Evolutionary conservation across 768 basidiomycete genomes (phyloP).

Genomic region (Auricularia auricula-judae): DNA sequence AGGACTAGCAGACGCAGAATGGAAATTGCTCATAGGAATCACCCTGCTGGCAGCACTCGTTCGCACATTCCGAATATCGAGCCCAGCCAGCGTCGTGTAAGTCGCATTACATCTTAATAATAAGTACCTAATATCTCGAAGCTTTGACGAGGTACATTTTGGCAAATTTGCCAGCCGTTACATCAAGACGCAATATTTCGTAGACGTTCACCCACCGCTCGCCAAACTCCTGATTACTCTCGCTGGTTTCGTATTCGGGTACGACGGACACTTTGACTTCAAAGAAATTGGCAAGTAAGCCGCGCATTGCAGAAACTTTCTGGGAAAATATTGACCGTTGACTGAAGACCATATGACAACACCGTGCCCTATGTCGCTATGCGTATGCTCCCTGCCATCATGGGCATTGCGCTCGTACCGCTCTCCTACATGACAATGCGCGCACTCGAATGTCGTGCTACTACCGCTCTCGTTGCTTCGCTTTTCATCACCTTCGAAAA

Average conservation of each 20-base stretch:
- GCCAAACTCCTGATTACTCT: constrained; percentile 94
- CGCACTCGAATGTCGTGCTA: constrained; percentile 81
- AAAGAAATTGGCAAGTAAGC: constrained; percentile 91
- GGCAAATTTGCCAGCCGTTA: constrained; percentile 94
- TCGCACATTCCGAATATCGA: constrained; percentile 75
- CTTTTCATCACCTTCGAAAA: constrained; percentile 96
- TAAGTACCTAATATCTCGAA: not conserved
- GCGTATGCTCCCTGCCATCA: constrained; percentile 85
- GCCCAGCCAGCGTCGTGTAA: constrained; percentile 87
- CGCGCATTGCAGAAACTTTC: not conserved
- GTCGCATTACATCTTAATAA: constrained; percentile 20
- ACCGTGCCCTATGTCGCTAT: constrained; percentile 92
- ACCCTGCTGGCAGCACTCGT: constrained; percentile 65
- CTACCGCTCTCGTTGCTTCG: constrained; percentile 83
- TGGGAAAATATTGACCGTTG: not conserved
- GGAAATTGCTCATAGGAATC: constrained; percentile 58
- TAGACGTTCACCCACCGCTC: constrained; percentile 94
- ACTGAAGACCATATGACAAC: constrained; percentile 55
- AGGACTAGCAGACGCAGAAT: constrained; percentile 58
- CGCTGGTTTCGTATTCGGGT: constrained; percentile 78
- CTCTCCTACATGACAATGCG: constrained; percentile 90
- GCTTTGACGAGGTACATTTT: constrained; percentile 98
- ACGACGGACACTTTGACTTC: constrained; percentile 90
- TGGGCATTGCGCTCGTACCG: constrained; percentile 85
- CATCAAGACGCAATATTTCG: constrained; percentile 83